phyloP scores from a whole-genome alignment of 2,329 filamentous ascomycete species.

The Alternaria conjuncta region DNA sequence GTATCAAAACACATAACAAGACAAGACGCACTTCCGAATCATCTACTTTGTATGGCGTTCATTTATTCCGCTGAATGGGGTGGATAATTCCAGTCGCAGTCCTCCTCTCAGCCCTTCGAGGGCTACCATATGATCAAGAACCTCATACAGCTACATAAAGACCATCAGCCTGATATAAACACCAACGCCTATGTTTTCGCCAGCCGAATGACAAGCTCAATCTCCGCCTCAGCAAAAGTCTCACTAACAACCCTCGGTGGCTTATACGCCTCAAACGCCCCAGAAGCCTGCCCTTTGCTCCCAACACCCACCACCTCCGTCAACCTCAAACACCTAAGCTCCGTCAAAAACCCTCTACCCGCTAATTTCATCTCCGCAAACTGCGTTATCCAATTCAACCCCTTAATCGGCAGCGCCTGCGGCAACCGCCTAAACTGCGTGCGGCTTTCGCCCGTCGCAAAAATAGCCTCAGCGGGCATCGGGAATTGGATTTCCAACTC shows the following conservation, averaged over 20 bases:
- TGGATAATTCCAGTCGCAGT: no score
- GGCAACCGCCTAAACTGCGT: not conserved
- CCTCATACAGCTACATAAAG: not conserved
- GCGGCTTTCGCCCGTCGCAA: not conserved
- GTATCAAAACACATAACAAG: no score
- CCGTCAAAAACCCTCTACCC: not conserved
- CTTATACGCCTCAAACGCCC: not conserved
- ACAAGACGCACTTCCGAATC: no score
- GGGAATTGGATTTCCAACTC: not conserved
- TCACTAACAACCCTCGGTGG: not conserved
- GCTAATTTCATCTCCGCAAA: not conserved
- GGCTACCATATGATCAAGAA: no score
- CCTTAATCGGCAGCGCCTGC: not conserved
- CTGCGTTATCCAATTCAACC: not conserved
- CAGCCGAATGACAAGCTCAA: not conserved
- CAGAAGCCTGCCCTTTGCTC: not conserved
- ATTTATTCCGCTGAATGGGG: no score
- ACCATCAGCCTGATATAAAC: rapidly evolving
- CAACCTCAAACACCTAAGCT: not conserved
- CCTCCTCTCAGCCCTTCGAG: not conserved
- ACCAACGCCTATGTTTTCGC: not conserved
- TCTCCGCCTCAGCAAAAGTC: not conserved
- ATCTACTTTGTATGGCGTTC: no score
- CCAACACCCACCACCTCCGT: not conserved
- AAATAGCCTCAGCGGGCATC: not conserved